phyloP scores from a whole-genome alignment of 202 grass and related monocot species.

The Zoysia matrella region DNA sequence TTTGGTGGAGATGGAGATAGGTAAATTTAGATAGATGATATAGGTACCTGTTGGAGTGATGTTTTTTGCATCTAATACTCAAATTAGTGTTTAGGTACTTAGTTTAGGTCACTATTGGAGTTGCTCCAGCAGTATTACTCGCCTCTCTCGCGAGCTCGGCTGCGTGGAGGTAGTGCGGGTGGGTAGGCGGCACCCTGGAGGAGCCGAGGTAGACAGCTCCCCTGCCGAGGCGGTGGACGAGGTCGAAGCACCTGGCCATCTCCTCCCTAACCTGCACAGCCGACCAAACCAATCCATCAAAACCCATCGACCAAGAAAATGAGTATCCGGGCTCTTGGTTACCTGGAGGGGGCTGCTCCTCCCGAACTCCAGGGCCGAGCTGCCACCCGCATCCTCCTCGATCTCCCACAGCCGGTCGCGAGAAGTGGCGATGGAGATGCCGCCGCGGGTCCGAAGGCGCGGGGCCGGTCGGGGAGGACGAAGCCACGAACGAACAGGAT shows the following conservation, averaged over 20 bases:
- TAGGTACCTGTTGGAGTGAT: no score
- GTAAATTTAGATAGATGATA: no score
- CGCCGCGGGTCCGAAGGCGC: background rate
- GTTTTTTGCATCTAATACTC: no score
- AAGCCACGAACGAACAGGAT: background rate
- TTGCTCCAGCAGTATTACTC: background rate
- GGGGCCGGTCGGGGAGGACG: constrained; percentile 1
- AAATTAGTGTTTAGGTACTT: no score
- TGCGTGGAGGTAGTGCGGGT: constrained; percentile 72
- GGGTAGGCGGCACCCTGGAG: constrained; percentile 59
- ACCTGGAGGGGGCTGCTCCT: constrained; percentile 65
- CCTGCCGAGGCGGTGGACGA: constrained; percentile 82
- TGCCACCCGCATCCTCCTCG: background rate
- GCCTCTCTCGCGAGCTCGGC: constrained; percentile 73
- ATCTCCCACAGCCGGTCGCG: background rate
- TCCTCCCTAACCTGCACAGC: constrained; percentile 75
- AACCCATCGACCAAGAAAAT: no score
- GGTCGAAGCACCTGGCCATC: constrained; percentile 77
- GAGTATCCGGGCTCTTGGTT: no score
- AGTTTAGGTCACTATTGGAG: no score
- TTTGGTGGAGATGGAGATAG: no score
- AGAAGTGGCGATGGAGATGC: background rate
- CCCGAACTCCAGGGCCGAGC: constrained; percentile 23
- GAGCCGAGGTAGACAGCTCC: constrained; percentile 90
- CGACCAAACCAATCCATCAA: background rate